Base-by-base conservation (phyloP, 148 eudicot species). In the Drosera capensis region DNA sequence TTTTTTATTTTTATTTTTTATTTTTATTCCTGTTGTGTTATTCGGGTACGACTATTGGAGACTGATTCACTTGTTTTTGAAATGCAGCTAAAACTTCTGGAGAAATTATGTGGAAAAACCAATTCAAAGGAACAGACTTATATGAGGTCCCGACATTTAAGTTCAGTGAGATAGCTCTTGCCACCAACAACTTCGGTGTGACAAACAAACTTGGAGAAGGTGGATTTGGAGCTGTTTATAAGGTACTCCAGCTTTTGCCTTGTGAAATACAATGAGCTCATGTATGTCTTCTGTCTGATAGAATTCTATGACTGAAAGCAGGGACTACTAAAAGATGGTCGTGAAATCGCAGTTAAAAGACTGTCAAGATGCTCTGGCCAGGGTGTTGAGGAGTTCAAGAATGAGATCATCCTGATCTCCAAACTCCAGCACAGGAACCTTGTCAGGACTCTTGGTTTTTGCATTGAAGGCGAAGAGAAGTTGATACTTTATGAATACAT, bases 141-240 rank as follows among this genome's bases (percentile, higher is more conserved):
- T 49, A 68, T 8, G 71, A 71, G 17, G 29, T 71, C 52, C 66
- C 57, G 15, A 25, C 68, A 23, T 57, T 64, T 41, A 54, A 48
- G 21, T 59, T 64, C 16, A 51, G 56, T 23, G 25, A 45, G 14
- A 25, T 75, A 9, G 54, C 40, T n/a, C 34, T 24, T 46, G 71
- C 73, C 43, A 68, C 81, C 20, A 46, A 71, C 20, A 23, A 52
- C 52, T 75, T 75, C 44, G 16, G 53, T 23, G 28, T 25, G 19
- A 55, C 46, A 12, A 67, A 74, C 58, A 52, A 60, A 62, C 71
- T 75, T 8, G 81, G 81, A 3, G 44, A 49, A 55, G 77, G 81
- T 4, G 77, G 81, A 25, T 71, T 75, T 48, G 77, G 81, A 28
- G 55, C 54, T 30, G 77, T 75, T 39, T 71, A 57, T 46, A 60